Conservation (phyloP, 352 stramenopile genomes). For the Globisporangium perplexum region DNA sequence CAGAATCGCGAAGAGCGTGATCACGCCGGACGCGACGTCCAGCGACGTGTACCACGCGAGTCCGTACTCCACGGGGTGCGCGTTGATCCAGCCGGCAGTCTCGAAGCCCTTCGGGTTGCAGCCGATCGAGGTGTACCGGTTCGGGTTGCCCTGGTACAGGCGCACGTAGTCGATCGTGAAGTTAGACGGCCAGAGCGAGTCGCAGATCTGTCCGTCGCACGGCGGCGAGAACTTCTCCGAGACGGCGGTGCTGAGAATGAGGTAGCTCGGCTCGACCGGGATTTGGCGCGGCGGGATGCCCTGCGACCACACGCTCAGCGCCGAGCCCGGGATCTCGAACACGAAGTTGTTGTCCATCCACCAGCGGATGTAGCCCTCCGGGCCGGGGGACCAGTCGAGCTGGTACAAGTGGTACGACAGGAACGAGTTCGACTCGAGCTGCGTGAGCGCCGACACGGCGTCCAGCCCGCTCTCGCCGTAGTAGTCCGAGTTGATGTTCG, state of each 20-base stretch:
- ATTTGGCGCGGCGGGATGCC: slow-evolving; percentile 78
- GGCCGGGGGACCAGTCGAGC: slow-evolving; percentile 93
- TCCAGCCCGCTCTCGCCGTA: slow-evolving; percentile 94
- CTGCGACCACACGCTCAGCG: slow-evolving; percentile 76
- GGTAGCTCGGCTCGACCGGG: slow-evolving; percentile 94
- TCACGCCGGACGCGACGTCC: slow-evolving; percentile 34
- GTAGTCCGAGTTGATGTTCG: slow-evolving; percentile 92
- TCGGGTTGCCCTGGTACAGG: slow-evolving; percentile 91
- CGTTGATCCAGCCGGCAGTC: slow-evolving; percentile 90
- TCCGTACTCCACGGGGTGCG: slow-evolving; percentile 80
- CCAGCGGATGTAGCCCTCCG: slow-evolving; percentile 91
- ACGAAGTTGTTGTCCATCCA: slow-evolving; percentile 92
- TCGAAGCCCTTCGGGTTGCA: slow-evolving; percentile 91
- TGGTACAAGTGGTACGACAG: slow-evolving; percentile 92
- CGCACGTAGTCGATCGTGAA: slow-evolving; percentile 95
- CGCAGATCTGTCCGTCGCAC: slow-evolving; percentile 90
- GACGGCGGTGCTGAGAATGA: slow-evolving; percentile 97
- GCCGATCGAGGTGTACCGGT: slow-evolving; percentile 88
- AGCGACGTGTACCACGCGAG: slow-evolving; percentile 81
- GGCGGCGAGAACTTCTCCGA: slow-evolving; percentile 93
- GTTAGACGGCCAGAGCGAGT: slow-evolving; percentile 89
- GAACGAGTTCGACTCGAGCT: slow-evolving; percentile 90
- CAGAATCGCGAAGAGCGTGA: slow-evolving; percentile 46
- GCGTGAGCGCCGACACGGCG: slow-evolving; percentile 91
- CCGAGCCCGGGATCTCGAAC: slow-evolving; percentile 89